A percentile compares a stretch with the other conserved stretches of the same genome.
Evolutionary conservation across 2,329 filamentous ascomycete species (phyloP).

Genomic region (Mariannaea elegans): DNA sequence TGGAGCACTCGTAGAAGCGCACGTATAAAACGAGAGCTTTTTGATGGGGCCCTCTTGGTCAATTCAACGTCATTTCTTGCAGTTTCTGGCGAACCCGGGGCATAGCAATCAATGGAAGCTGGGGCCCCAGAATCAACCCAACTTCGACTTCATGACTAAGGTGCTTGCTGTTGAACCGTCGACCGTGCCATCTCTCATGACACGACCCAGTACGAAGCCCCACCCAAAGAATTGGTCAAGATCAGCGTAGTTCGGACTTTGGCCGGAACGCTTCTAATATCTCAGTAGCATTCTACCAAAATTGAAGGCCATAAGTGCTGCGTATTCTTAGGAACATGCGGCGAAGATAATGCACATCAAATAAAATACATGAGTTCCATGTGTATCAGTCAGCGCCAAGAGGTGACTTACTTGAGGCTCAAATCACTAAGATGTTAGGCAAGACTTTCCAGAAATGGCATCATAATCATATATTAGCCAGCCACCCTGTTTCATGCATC

Average conservation of each 20-base stretch:
- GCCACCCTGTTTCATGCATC: conserved; percentile 19
- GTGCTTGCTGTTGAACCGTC: too few relatives aligned
- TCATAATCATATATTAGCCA: conserved; percentile 19
- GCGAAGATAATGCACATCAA: too few relatives aligned
- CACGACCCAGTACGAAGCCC: background rate
- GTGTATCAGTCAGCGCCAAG: conserved; percentile 9
- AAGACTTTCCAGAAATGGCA: conserved; percentile 29
- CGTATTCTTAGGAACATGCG: background rate
- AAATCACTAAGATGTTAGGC: conserved; percentile 8
- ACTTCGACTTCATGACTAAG: conserved; percentile 11
- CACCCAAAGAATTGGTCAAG: background rate
- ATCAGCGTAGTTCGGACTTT: conserved; percentile 11
- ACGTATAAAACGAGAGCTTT: conserved; percentile 33
- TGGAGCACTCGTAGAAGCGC: conserved; percentile 40
- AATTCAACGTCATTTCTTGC: conserved; percentile 32
- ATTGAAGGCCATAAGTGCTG: too few relatives aligned
- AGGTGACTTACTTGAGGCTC: conserved; percentile 16
- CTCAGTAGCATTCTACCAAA: too few relatives aligned
- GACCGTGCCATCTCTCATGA: too few relatives aligned
- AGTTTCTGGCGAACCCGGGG: conserved; percentile 7
- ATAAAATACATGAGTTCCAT: background rate
- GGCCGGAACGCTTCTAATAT: background rate
- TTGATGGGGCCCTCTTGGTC: conserved; percentile 25
- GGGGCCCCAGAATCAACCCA: conserved; percentile 37
- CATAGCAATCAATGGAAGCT: conserved; percentile 20